Evolutionary conservation across 129 eudicot species (phyloP).

Genomic region (Arctium minus): DNA sequence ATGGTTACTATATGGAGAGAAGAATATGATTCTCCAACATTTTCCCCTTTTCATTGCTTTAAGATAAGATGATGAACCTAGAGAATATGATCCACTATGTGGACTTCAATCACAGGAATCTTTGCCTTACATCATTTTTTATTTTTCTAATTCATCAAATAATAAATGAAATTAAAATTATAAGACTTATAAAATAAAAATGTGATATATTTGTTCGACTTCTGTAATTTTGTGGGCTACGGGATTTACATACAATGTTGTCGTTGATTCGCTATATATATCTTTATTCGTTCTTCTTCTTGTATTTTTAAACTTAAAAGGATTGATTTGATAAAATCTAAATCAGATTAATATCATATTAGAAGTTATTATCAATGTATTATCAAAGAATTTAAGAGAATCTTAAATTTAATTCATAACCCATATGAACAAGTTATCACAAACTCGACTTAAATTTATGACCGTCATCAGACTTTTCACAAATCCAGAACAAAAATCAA

Average conservation of each 20-base stretch:
- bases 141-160: background rate
- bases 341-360: background rate
- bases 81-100: constrained; percentile 30
- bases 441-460: background rate
- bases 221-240: background rate
- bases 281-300: too few relatives aligned
- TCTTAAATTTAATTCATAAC: background rate
- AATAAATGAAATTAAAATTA: background rate
- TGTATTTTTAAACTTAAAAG: background rate
- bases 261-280: too few relatives aligned
- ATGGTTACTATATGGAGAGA: background rate
- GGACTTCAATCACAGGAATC: constrained; percentile 2
- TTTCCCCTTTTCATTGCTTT: constrained; percentile 9
- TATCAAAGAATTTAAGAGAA: background rate
- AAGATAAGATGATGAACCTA: constrained; percentile 19
- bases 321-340: too few relatives aligned
- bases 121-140: background rate
- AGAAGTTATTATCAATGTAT: background rate
- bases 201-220: background rate
- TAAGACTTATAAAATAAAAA: too few relatives aligned
- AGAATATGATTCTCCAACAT: constrained; percentile 30
- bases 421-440: background rate
- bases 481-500: background rate
- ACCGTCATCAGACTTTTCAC: background rate
- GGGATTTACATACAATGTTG: background rate